Evolutionary conservation across 1,139 yeast genomes (phyloP).

Genomic region (Pneumocystis carinii): DNA sequence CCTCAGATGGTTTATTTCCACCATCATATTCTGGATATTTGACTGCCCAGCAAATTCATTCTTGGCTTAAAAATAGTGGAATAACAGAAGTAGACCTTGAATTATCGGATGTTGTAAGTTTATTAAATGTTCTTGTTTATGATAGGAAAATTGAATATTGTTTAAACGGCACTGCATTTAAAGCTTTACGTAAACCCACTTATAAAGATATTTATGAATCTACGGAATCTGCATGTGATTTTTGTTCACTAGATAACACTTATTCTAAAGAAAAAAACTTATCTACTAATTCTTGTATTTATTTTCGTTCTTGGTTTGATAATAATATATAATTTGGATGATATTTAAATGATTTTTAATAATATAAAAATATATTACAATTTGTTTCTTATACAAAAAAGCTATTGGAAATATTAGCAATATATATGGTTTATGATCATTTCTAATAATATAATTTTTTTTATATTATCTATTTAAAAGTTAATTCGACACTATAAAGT

Average conservation of each 20-base stretch:
- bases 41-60: slow-evolving; percentile 53
- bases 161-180: slow-evolving; percentile 29
- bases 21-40: slow-evolving; percentile 51
- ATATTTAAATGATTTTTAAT: background rate
- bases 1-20: slow-evolving; percentile 25
- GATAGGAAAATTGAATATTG: slow-evolving; percentile 72
- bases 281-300: background rate
- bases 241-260: slow-evolving; percentile 22
- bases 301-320: background rate
- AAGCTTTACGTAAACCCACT: slow-evolving; percentile 22
- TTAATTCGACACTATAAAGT: too few relatives aligned
- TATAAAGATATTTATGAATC: slow-evolving; percentile 23
- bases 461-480: too few relatives aligned
- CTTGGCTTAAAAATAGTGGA: slow-evolving; percentile 57
- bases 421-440: too few relatives aligned
- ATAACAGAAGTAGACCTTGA: slow-evolving; percentile 63
- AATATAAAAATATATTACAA: background rate
- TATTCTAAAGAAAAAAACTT: slow-evolving; percentile 13
- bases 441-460: too few relatives aligned
- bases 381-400: too few relatives aligned
- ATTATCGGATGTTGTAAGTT: slow-evolving; percentile 54
- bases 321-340: background rate
- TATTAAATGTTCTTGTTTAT: slow-evolving; percentile 75
- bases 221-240: slow-evolving; percentile 26
- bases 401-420: too few relatives aligned